Conservation (phyloP, 805 yeast species). For the Teunomyces aglyptinius region DNA sequence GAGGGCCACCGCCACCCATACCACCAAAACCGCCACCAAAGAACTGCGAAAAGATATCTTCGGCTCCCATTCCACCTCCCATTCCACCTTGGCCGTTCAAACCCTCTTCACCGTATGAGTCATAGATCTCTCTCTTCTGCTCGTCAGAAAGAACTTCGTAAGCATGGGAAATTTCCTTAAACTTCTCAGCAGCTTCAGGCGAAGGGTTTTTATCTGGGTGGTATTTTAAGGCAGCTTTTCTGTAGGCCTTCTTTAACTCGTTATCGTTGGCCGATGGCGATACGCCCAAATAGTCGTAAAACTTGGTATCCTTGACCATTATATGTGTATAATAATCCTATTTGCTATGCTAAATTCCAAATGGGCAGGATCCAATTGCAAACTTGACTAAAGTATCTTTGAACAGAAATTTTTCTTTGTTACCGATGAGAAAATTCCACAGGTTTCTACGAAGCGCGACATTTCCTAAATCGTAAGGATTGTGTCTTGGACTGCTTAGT, state of each 20-base stretch:
- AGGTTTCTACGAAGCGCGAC: slow-evolving; percentile 4
- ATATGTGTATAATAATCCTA: background rate
- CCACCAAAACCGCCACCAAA: slow-evolving; percentile 64
- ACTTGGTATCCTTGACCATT: slow-evolving; percentile 77
- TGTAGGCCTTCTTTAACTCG: slow-evolving; percentile 79
- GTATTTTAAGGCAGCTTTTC: slow-evolving; percentile 74
- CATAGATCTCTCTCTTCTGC: slow-evolving; percentile 86
- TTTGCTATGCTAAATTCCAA: background rate
- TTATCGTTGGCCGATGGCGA: slow-evolving; percentile 63
- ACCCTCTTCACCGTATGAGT: slow-evolving; percentile 92
- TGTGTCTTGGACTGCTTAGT: background rate
- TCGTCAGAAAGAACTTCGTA: slow-evolving; percentile 84
- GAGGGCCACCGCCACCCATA: slow-evolving; percentile 61
- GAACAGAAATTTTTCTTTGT: background rate
- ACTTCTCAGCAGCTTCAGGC: slow-evolving; percentile 93
- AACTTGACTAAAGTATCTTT: background rate
- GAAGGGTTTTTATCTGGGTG: slow-evolving; percentile 84
- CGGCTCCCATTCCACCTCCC: slow-evolving; percentile 62
- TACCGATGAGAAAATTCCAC: slow-evolving; percentile 3
- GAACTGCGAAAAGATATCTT: slow-evolving; percentile 76
- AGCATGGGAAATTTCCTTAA: slow-evolving; percentile 86
- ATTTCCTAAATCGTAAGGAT: slow-evolving; percentile 5
- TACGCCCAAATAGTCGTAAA: slow-evolving; percentile 73
- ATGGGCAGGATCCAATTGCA: background rate
- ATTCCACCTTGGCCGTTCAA: slow-evolving; percentile 70